Conservation (phyloP, 441 rosid genomes). For the Adansonia rubrostipa region DNA sequence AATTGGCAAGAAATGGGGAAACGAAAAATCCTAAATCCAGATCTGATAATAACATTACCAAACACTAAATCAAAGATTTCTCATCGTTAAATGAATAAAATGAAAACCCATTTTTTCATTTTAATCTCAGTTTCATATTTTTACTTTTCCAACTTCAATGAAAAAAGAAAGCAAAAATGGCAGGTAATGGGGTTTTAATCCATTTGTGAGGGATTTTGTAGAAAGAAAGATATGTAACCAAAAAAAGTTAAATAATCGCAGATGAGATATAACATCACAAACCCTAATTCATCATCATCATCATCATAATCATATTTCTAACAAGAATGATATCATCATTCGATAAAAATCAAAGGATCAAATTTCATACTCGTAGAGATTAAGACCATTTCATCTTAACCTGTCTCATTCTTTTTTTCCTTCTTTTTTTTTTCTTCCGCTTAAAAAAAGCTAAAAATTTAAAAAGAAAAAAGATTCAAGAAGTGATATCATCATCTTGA, state of each 20-base stretch:
- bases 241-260: background rate
- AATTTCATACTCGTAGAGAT: background rate
- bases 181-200: background rate
- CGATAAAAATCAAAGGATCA: slow-evolving; percentile 10
- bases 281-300: slow-evolving; percentile 31
- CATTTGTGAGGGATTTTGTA: background rate
- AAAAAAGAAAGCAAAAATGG: background rate
- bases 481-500: slow-evolving; percentile 29
- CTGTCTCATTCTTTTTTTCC: background rate
- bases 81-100: background rate
- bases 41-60: background rate
- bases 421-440: slow-evolving; percentile 27
- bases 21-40: background rate
- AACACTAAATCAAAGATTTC: background rate
- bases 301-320: slow-evolving; percentile 26
- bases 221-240: slow-evolving; percentile 10
- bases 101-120: background rate
- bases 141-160: background rate
- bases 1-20: background rate
- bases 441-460: slow-evolving; percentile 26
- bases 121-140: background rate
- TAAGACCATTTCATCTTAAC: slow-evolving; percentile 3
- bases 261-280: slow-evolving; percentile 30
- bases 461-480: slow-evolving; percentile 30
- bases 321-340: slow-evolving; percentile 30